phyloP scores from a whole-genome alignment of 2,329 filamentous ascomycete species.

The Blastomyces gilchristii region DNA sequence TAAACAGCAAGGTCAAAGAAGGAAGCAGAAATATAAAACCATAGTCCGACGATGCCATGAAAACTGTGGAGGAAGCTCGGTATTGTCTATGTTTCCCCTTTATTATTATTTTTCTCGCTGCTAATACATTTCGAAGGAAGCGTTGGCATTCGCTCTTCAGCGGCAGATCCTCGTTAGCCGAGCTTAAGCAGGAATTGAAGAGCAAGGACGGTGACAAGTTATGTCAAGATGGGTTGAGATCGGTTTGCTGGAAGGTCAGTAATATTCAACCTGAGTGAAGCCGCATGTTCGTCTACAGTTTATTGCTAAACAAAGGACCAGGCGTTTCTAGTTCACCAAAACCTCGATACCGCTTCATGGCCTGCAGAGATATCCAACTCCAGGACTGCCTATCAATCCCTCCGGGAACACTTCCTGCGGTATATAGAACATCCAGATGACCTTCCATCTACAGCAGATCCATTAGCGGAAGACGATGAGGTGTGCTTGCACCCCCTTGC shows the following conservation, averaged over 20 bases:
- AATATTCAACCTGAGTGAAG: background rate
- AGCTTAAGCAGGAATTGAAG: constrained; percentile 55
- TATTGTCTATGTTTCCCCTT: constrained; percentile 20
- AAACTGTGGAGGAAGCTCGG: constrained; percentile 46
- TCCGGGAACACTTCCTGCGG: constrained; percentile 64
- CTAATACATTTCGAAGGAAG: constrained; percentile 39
- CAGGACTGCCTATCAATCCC: constrained; percentile 61
- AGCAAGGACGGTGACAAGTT: constrained; percentile 49
- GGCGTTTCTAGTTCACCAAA: constrained; percentile 72
- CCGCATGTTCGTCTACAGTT: background rate
- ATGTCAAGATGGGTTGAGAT: constrained; percentile 64
- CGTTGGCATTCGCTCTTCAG: constrained; percentile 57
- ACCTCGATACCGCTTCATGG: constrained; percentile 58
- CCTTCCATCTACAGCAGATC: constrained; percentile 64
- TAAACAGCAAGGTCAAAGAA: background rate
- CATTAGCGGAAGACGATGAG: constrained; percentile 70
- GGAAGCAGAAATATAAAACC: constrained; percentile 1
- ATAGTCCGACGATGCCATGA: constrained; percentile 36
- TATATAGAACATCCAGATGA: constrained; percentile 79
- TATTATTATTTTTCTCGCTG: constrained; percentile 1
- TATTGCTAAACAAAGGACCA: constrained; percentile 31
- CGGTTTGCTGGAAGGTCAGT: constrained; percentile 80
- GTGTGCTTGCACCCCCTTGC: constrained; percentile 35
- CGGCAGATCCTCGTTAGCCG: constrained; percentile 45
- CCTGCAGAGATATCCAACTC: constrained; percentile 54